Base-by-base conservation (phyloP, 2,329 filamentous ascomycete genomes). In the Epichloe baconii region DNA sequence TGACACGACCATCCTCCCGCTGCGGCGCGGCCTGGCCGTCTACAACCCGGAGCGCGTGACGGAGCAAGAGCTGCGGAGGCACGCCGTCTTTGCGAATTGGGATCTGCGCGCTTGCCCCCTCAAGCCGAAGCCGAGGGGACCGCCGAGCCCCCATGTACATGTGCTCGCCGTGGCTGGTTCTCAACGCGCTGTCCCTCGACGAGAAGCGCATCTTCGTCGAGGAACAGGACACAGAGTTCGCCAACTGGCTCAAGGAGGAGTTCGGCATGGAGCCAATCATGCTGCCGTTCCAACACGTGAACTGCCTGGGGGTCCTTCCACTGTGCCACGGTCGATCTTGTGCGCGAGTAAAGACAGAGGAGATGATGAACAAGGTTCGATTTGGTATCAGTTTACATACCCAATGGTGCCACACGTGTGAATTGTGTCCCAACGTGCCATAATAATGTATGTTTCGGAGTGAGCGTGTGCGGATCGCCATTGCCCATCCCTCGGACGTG, bases 281-380 rank as follows among this genome's bases (percentile, higher is more conserved):
- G 52, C 37, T 54, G 36, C 63, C 63, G 15, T 66, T 66, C 47
- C 49, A 55, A 48, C 58, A 66, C 54, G 62, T 66, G 1, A 61
- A 64, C 38, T 61, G 61, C 48, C 58, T 66, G 40, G 63, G 64
- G 63, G 0, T 64, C 62, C 14, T 65, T 64, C 44, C 63, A 64
- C 50, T 65, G 62, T 50, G 61, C 62, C 8, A 65, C 61, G 23
- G 53, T 56, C n/a, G 54, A 54, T 44, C 50, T 58, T 14, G 47
- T 52, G 35, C 51, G 51, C 21, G 51, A 42, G 42, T 50, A 46
- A 23, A 23, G 15, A 12, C 6, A 26, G n/a, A 17, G 17, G n/a
- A 17, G 1, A 8, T 21, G 17, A 15, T 4, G 40, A n/a, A 38
- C 5, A 10, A 7, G 0, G 14, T n/a, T 38, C 12, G 8, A 10